Base-by-base conservation (phyloP, 495 filamentous ascomycete species). In the Penicillium nucicola region DNA sequence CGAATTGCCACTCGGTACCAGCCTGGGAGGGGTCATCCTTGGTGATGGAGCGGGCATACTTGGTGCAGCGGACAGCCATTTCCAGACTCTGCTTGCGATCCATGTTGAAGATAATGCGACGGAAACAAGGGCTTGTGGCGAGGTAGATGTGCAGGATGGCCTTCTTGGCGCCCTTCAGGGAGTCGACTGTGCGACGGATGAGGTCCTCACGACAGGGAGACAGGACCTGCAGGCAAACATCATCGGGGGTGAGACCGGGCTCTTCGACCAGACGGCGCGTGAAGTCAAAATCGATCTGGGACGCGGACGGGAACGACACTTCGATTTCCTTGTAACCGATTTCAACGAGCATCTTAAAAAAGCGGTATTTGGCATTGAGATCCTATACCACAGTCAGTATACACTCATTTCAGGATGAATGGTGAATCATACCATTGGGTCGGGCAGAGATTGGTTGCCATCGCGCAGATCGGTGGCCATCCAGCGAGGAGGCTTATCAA, bases 281-380 rank as follows among this genome's bases (percentile, higher is more conserved):
- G 68, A 97, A 97, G 70, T 96, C 90, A 76, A 90, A 97, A 65
- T 97, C 93, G 58, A 85, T 95, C 69, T 95, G 85, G 22, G 89
- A 95, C 15, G 92, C 88, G 5, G 92, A 95, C 30, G 93, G 93
- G 71, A 96, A 97, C 1, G 91, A 95, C 10, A 97, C 86, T 68
- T 98, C 93, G 57, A 98, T 96, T 70, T 98, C 93, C 70, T 97
- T 97, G 77, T 97, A 97, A 53, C 93, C 93, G 41, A 97, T 84
- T 55, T 89, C 84, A 55, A 88, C 83, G 28, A 98, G 81, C 90
- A 96, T 96, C 69, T 88, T 81, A 77, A 98, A 98, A 75, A 93
- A 97, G 52, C 77, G 72, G 80, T 83, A 93, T 79, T 98, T 98
- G 75, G 97, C 90, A 33, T 95, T 87, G 53, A 88, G 88, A 55